These are phyloP conservation scores for Pichia sp. DNA, from an alignment of 1,139 yeast genomes.

Conservation along the genomic window DNA sequence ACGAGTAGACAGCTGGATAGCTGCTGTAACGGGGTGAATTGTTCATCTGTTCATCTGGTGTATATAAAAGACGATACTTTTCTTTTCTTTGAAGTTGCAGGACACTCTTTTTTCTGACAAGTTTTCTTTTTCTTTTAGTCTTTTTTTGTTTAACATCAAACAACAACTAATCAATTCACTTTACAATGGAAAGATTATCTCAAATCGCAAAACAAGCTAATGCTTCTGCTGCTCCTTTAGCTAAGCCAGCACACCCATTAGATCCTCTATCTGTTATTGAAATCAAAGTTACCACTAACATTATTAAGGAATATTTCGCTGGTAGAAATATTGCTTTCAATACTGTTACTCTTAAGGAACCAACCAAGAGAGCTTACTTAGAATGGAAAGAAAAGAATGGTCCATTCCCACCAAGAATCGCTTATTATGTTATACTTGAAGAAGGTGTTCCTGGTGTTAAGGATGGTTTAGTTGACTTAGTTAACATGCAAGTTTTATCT, in stretches of 20 bases:
- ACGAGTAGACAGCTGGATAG: too few relatives aligned
- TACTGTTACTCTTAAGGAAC: conserved; percentile 67
- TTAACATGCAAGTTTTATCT: conserved; percentile 41
- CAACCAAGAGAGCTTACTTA: conserved; percentile 54
- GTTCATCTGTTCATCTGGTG: background rate
- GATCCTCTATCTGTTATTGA: conserved; percentile 65
- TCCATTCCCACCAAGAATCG: conserved; percentile 61
- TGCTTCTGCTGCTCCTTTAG: conserved; percentile 48
- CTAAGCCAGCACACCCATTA: conserved; percentile 58
- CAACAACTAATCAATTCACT: background rate
- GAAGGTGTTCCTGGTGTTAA: conserved; percentile 54
- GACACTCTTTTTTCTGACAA: too few relatives aligned
- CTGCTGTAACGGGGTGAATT: too few relatives aligned
- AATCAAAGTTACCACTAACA: conserved; percentile 39
- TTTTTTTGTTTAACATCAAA: background rate
- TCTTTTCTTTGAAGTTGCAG: too few relatives aligned
- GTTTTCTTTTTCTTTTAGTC: background rate
- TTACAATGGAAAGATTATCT: conserved; percentile 55
- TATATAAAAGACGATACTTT: background rate
- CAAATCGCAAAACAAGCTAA: conserved; percentile 62
- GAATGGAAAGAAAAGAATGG: conserved; percentile 61
- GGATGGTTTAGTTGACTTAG: conserved; percentile 64
- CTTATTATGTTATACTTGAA: conserved; percentile 59
- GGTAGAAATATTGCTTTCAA: conserved; percentile 52
- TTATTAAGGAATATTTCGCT: conserved; percentile 41